Evolutionary conservation across 2,329 filamentous ascomycete species (phyloP), one percentile per base, ranked within the genome.

Genomic region (Botrytis deweyae): DNA sequence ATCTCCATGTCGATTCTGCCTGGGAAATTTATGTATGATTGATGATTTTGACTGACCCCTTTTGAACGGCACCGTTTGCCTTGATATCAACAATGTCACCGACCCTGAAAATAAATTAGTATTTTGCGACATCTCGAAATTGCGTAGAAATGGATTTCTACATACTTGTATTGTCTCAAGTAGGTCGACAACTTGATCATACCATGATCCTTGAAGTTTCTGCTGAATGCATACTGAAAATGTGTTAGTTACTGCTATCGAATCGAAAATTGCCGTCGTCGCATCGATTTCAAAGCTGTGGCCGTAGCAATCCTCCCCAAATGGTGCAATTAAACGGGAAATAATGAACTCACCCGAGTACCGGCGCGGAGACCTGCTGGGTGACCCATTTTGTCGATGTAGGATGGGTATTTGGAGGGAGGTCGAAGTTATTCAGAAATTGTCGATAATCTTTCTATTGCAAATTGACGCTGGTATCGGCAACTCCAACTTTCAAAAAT

Each of bases 71-170:
- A 92, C 95, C 96, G 89, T 99, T 98, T 84, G 93, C 93, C 88
- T 97, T 97, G 85, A 99, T 94, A 85, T 99, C 96, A 83, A 99
- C 96, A 82, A 98, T 98, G 84, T 99, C 96, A 86, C 96, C 96
- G 83, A 99, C 96, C 85, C 91, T 94, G 82, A 76, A 79, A 74
- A 79, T 75, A 69, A 78, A 83, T 91, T 83, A 90, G 85, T 81
- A 75, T 22, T 75, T 78, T 73, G 33, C 29, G n/a, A 40, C 5
- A 29, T 44, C 25, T 38, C 44, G 25, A 58, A 42, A 42, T 66
- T 74, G 73, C 68, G 29, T 16, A 38, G 40, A 29, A 22, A 72
- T 29, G 52, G 36, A 38, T 61, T 58, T 61, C 42, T 64, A 82
- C 88, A 82, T 87, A 94, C 91, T 92, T 94, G 92, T 97, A 98